Percentiles rank a stretch among this genome's conserved stretches.
Evolutionary conservation across 1,284 basidiomycete species (phyloP).

Genomic region (Takashimella tepidaria): DNA sequence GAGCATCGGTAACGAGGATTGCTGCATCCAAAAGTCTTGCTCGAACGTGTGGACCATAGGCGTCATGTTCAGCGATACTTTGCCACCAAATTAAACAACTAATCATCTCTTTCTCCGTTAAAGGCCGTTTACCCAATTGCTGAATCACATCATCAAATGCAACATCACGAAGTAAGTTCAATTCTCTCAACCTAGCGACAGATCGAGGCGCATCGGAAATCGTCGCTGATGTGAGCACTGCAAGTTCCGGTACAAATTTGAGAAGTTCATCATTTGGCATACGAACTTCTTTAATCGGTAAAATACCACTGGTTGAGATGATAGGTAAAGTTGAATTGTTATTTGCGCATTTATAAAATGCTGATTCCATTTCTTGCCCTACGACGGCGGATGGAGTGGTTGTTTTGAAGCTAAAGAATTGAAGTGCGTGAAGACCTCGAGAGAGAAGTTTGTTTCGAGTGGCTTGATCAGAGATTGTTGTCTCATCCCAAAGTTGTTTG

Average conservation of each 20-base stretch:
- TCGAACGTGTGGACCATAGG: constrained; percentile 50
- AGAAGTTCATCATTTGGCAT: constrained; percentile 70
- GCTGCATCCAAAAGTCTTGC: constrained; percentile 65
- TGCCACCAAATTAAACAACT: constrained; percentile 90
- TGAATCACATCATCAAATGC: constrained; percentile 78
- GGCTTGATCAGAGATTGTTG: constrained; percentile 48
- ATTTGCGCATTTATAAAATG: constrained; percentile 68
- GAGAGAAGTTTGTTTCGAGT: constrained; percentile 57
- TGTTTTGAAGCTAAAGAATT: constrained; percentile 79
- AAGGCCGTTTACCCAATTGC: constrained; percentile 69
- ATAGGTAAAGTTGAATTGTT: constrained; percentile 58
- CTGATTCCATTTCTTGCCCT: constrained; percentile 67
- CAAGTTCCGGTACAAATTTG: constrained; percentile 73
- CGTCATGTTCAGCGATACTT: constrained; percentile 53
- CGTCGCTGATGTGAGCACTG: constrained; percentile 66
- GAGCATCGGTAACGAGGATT: constrained; percentile 54
- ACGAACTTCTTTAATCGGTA: constrained; percentile 65
- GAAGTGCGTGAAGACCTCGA: constrained; percentile 74
- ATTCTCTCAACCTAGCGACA: constrained; percentile 61
- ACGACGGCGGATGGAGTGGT: constrained; percentile 86
- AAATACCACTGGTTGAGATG: constrained; percentile 74
- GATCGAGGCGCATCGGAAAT: constrained; percentile 61
- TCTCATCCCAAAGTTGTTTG: constrained; percentile 43
- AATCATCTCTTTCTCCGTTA: constrained; percentile 69
- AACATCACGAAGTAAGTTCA: constrained; percentile 73